These are phyloP conservation scores for Saprolegnia parasitica DNA, from an alignment of 352 stramenopile genomes.

Conservation along the genomic window DNA sequence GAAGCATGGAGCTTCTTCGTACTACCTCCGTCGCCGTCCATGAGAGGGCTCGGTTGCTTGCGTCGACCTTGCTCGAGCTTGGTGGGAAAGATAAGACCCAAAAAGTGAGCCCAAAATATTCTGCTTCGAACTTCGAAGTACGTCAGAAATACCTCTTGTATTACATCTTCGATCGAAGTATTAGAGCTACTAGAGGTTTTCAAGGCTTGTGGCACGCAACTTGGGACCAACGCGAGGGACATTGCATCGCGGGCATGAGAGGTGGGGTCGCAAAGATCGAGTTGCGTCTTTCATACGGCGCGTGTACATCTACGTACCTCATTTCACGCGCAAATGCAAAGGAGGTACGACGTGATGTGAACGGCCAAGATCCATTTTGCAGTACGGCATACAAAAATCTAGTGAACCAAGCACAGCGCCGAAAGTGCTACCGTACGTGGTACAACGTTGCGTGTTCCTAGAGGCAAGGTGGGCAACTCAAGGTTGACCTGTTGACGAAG, in stretches of 20 bases:
- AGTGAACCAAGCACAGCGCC: too few species aligned
- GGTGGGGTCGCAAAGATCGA: slow-evolving; percentile 1
- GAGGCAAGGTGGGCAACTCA: neutral
- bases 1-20: too few species aligned
- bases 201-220: too few species aligned
- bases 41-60: neutral
- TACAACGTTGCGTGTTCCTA: neutral
- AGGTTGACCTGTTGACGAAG: neutral
- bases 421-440: neutral
- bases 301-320: too few species aligned
- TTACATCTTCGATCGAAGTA: neutral
- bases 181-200: neutral
- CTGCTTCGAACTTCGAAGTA: neutral
- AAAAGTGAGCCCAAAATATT: slow-evolving; percentile 3
- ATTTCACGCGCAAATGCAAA: too few species aligned
- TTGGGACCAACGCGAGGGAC: too few species aligned
- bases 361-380: too few species aligned
- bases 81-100: neutral
- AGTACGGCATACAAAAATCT: too few species aligned
- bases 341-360: too few species aligned
- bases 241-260: too few species aligned
- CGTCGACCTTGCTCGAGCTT: neutral
- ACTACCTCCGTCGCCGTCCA: neutral
- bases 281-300: too few species aligned
- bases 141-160: neutral